These are phyloP conservation scores for Zygosaccharomyces sapae DNA, from an alignment of 1,139 yeast genomes.

Conservation along the genomic window DNA sequence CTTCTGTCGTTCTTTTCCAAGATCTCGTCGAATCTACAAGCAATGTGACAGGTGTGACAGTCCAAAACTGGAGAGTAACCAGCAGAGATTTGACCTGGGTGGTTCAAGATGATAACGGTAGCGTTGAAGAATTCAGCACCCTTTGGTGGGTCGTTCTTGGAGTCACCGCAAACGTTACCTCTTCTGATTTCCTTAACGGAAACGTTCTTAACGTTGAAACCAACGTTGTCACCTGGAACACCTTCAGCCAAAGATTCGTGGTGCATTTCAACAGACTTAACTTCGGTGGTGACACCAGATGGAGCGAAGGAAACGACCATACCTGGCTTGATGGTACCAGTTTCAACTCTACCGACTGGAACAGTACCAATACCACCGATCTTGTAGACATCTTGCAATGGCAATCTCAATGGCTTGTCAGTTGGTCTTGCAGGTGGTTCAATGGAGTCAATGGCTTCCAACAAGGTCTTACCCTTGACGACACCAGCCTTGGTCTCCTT, in stretches of 20 bases:
- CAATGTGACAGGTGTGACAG: constrained; percentile 95
- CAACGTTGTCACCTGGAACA: constrained; percentile 92
- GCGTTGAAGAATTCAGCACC: constrained; percentile 81
- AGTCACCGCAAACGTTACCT: constrained; percentile 95
- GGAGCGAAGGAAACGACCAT: constrained; percentile 89
- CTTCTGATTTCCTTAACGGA: constrained; percentile 92
- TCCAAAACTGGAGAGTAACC: constrained; percentile 93
- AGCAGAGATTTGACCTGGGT: constrained; percentile 90
- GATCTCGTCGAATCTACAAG: constrained; percentile 83
- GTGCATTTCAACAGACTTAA: constrained; percentile 91
- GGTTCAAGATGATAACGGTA: constrained; percentile 87
- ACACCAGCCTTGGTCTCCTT: constrained; percentile 80
- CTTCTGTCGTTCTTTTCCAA: constrained; percentile 90
- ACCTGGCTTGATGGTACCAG: constrained; percentile 90
- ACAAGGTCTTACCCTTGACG: constrained; percentile 77
- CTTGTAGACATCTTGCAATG: constrained; percentile 90
- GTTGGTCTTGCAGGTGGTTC: constrained; percentile 84
- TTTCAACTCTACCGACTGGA: constrained; percentile 93
- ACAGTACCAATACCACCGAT: constrained; percentile 91
- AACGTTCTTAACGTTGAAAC: constrained; percentile 93
- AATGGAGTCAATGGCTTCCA: constrained; percentile 83
- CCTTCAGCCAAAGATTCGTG: constrained; percentile 84
- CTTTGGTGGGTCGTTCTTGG: constrained; percentile 89
- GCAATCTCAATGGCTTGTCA: constrained; percentile 88
- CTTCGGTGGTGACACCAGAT: constrained; percentile 90